A percentile compares a stretch with the other conserved stretches of the same genome.
These are phyloP conservation scores for Aspergillus conjunctus DNA, from an alignment of 495 filamentous ascomycete species.

Conservation along the genomic window DNA sequence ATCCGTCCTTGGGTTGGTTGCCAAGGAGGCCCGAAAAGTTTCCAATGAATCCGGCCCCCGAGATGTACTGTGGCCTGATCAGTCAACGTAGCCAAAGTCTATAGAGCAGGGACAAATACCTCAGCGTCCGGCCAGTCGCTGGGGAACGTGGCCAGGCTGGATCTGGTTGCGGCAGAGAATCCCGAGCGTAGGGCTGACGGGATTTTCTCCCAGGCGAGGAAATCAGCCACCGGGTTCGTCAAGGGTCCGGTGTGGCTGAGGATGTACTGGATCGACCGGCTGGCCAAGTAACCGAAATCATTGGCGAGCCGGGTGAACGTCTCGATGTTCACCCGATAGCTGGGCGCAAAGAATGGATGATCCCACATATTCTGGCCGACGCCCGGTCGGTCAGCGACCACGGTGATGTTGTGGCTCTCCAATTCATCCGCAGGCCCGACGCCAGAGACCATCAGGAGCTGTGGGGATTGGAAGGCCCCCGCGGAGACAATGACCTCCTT, in stretches of 20 bases:
- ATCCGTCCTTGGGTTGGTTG: conserved; percentile 38
- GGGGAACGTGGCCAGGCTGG: conserved; percentile 44
- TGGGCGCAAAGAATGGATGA: conserved; percentile 40
- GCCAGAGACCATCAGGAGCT: conserved; percentile 54
- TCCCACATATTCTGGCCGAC: conserved; percentile 58
- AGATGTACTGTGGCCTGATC: conserved; percentile 29
- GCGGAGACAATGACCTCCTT: conserved; percentile 60
- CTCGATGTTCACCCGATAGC: conserved; percentile 42
- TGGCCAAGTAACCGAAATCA: conserved; percentile 16
- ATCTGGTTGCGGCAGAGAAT: conserved; percentile 26
- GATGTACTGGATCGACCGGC: conserved; percentile 17
- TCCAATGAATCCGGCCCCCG: conserved; percentile 39
- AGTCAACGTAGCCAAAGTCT: background rate
- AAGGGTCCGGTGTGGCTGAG: conserved; percentile 35
- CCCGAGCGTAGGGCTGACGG: conserved; percentile 23
- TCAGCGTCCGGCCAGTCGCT: conserved; percentile 64
- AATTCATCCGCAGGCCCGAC: conserved; percentile 42
- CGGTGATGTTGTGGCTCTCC: conserved; percentile 35
- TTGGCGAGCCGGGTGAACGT: conserved; percentile 33
- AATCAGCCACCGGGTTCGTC: conserved; percentile 48
- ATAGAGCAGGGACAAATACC: conserved; percentile 19
- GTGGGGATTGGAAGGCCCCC: conserved; percentile 53
- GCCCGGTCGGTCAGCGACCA: conserved; percentile 46
- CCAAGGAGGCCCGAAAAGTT: conserved; percentile 46
- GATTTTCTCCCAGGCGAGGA: conserved; percentile 53